Evolutionary conservation across 768 basidiomycete species (phyloP).

Genomic region (Lactarius trivialis): DNA sequence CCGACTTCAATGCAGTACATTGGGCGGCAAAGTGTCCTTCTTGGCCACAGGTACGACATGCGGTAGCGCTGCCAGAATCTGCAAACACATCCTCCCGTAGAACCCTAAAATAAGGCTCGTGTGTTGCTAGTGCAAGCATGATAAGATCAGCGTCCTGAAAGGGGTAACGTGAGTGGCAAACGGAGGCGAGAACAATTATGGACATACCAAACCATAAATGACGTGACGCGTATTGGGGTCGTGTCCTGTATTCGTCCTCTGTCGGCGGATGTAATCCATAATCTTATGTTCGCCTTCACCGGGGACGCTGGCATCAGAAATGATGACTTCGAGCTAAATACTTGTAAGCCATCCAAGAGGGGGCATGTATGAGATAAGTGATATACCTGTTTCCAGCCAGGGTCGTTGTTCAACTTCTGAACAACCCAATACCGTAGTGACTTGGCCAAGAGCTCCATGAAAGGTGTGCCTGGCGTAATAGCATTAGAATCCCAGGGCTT

Average conservation of each 20-base stretch:
- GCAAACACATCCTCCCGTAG: slow-evolving; percentile 96
- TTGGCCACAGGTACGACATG: slow-evolving; percentile 91
- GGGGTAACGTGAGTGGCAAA: slow-evolving; percentile 17
- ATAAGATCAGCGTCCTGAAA: slow-evolving; percentile 94
- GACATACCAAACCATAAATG: slow-evolving; percentile 88
- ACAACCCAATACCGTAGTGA: slow-evolving; percentile 96
- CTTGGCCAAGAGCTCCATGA: slow-evolving; percentile 87
- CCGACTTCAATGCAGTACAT: slow-evolving; percentile 76
- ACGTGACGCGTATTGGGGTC: slow-evolving; percentile 95
- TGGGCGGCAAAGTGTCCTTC: slow-evolving; percentile 93
- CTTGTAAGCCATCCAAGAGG: not conserved
- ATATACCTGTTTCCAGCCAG: slow-evolving; percentile 86
- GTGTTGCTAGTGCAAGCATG: slow-evolving; percentile 96
- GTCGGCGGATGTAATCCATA: slow-evolving; percentile 95
- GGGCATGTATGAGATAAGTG: not conserved
- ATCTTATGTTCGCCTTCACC: slow-evolving; percentile 99
- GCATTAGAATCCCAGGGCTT: slow-evolving; percentile 97
- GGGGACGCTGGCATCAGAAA: slow-evolving; percentile 94
- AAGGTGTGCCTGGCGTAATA: slow-evolving; percentile 97
- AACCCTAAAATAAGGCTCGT: slow-evolving; percentile 97
- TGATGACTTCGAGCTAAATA: slow-evolving; percentile 81
- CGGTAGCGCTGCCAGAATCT: slow-evolving; percentile 65
- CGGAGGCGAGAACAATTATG: not conserved
- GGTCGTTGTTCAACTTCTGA: slow-evolving; percentile 89
- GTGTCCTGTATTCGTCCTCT: slow-evolving; percentile 80